Conservation (phyloP, 345 rosid genomes). For the Pugionium dolabratum region DNA sequence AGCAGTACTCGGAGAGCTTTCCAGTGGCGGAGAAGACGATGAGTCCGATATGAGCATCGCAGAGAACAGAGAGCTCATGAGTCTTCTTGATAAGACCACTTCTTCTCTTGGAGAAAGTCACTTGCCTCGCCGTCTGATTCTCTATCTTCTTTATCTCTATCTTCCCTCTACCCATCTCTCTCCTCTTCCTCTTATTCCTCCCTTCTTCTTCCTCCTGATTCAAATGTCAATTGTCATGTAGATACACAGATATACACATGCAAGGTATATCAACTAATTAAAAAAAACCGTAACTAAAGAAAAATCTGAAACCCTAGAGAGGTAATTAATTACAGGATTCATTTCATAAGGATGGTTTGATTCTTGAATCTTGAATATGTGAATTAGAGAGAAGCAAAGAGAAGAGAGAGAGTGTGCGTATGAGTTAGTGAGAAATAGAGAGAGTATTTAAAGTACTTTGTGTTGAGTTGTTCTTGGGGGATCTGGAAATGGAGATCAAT, state of each 20-base stretch:
- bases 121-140: constrained; percentile 49
- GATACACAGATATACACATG: not conserved
- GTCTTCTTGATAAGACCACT: constrained; percentile 54
- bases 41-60: constrained; percentile 56
- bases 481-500: constrained; percentile 34
- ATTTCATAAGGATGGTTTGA: constrained; percentile 25
- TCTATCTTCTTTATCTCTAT: constrained; percentile 41
- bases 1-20: constrained; percentile 45
- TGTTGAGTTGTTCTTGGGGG: constrained; percentile 29
- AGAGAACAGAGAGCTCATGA: constrained; percentile 50
- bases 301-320: constrained; percentile 28
- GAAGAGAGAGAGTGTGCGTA: constrained; percentile 2
- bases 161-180: constrained; percentile 53
- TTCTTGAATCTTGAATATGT: constrained; percentile 28
- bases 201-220: constrained; percentile 31
- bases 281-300: not conserved
- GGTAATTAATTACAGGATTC: constrained; percentile 30
- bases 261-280: constrained; percentile 13
- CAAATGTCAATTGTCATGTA: constrained; percentile 12
- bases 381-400: not conserved
- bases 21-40: constrained; percentile 52
- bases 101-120: constrained; percentile 52
- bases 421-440: not conserved
- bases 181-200: constrained; percentile 25
- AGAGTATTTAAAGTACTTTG: constrained; percentile 29